A percentile compares a stretch with the other conserved stretches of the same genome.
Evolutionary conservation across 148 eudicot genomes (phyloP).

Genomic region (Nyssa sinensis): DNA sequence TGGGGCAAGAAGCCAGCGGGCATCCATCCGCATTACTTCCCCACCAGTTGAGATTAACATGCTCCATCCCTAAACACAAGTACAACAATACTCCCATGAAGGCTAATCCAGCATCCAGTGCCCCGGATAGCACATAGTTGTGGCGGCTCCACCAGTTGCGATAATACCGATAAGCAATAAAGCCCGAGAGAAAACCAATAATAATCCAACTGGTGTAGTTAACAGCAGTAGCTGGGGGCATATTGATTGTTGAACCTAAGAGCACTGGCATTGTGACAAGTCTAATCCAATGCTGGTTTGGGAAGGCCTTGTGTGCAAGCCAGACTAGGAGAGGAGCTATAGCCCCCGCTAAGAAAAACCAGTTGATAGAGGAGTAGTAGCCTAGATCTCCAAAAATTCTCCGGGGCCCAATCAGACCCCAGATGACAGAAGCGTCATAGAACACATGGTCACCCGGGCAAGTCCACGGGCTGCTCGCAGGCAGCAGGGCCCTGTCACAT

Average conservation of each 20-base stretch:
- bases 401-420: constrained; percentile 89
- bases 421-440: constrained; percentile 83
- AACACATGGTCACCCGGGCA: constrained; percentile 74
- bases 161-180: constrained; percentile 57
- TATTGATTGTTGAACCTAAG: constrained; percentile 48
- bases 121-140: constrained; percentile 78
- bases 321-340: constrained; percentile 62
- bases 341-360: constrained; percentile 81
- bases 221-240: constrained; percentile 91
- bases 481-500: constrained; percentile 52
- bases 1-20: constrained; percentile 74
- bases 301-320: constrained; percentile 59
- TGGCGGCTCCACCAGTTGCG: constrained; percentile 72
- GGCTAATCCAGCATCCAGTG: constrained; percentile 86
- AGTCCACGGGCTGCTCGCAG: constrained; percentile 83
- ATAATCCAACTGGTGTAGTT: constrained; percentile 81
- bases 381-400: constrained; percentile 90
- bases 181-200: constrained; percentile 68
- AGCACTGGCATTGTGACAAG: constrained; percentile 61
- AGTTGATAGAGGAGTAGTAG: constrained; percentile 67
- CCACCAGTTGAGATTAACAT: constrained; percentile 70
- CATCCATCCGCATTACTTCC: constrained; percentile 69
- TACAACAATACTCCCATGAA: constrained; percentile 78
- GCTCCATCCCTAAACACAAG: constrained; percentile 50
- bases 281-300: constrained; percentile 58